Base-by-base conservation (phyloP, 2,329 filamentous ascomycete genomes). In the Pseudodiploospora longispora region DNA sequence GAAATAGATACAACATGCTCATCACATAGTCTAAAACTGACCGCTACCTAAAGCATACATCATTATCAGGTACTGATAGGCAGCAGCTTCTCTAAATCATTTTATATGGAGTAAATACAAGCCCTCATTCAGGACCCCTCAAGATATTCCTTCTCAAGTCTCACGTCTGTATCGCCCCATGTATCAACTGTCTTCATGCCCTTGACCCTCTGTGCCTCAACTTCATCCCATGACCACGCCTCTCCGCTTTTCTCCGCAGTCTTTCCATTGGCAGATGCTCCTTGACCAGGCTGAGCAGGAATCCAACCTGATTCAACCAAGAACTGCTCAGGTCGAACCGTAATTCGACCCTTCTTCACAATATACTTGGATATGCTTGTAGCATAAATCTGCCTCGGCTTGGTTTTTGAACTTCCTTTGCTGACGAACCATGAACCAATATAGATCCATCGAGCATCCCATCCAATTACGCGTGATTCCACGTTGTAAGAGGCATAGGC, bases 361-460 rank as follows among this genome's bases (percentile, higher is more conserved):
- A 19, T 19, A 19, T 19, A 19, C 4, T 6, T 34, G 34, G 10
- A 31, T 43, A 30, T 36, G 35, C 41, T 38, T 7, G 41, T 31
- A 5, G 41, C 41, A 28, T 32, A 43, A 31, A 43, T 30, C 27
- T 43, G 35, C 19, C 12, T 38, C 5, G 29, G 8, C 10, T 38
- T 28, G 3, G 29, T 30, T 6, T 12, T 32, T n/a, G 32, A n/a
- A 3, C n/a, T 34, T n/a, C 32, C 32, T 34, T 29, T 38, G 34
- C 41, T 38, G 6, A 46, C 27, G 33, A 47, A 40, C 44, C 44
- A 47, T 19, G 44, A 47, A 12, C 44, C 40, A 5, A 47, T 37
- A n/a, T 40, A 47, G 12, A 43, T 41, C 44, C 44, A 47, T n/a
- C 44, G 44, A 3, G 40, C 35, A 35, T 47, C 44, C 44, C 44